Percentiles rank a stretch among this genome's conserved stretches.
These are phyloP conservation scores for Pseudocercospora cruenta DNA, from an alignment of 2,329 filamentous ascomycete genomes.

Conservation along the genomic window DNA sequence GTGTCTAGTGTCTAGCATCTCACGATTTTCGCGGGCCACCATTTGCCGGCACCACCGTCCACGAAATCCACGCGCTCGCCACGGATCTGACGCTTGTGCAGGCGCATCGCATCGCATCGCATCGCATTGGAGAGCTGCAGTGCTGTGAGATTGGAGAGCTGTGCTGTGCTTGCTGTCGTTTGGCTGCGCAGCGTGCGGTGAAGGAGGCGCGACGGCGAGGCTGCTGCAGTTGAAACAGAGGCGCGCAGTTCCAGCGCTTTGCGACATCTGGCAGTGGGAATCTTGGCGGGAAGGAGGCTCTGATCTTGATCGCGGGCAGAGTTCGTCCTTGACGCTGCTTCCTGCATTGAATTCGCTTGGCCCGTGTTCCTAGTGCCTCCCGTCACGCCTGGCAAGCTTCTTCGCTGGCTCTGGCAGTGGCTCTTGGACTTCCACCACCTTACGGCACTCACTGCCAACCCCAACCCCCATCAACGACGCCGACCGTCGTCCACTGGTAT, in stretches of 20 bases:
- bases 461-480: constrained; percentile 5
- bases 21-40: constrained; percentile 1
- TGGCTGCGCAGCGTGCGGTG: background rate
- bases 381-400: constrained; percentile 5
- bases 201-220: constrained; percentile 6
- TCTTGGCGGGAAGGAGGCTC: constrained; percentile 1
- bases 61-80: constrained; percentile 6
- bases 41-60: constrained; percentile 6
- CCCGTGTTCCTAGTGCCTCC: constrained; percentile 2
- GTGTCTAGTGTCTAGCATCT: background rate
- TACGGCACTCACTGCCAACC: background rate
- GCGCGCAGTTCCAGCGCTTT: background rate
- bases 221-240: background rate
- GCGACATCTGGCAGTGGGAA: background rate
- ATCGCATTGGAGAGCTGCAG: background rate
- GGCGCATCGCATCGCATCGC: background rate
- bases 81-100: background rate
- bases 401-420: constrained; percentile 8
- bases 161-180: background rate
- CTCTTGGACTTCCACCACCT: constrained; percentile 4
- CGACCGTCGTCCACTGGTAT: constrained; percentile 26
- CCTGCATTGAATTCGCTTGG: constrained; percentile 2
- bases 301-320: background rate
- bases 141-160: background rate
- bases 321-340: constrained; percentile 2